Percentiles rank a stretch among this genome's conserved stretches.
phyloP scores from a whole-genome alignment of 768 basidiomycete species.

The Neoboletus magnificus region DNA sequence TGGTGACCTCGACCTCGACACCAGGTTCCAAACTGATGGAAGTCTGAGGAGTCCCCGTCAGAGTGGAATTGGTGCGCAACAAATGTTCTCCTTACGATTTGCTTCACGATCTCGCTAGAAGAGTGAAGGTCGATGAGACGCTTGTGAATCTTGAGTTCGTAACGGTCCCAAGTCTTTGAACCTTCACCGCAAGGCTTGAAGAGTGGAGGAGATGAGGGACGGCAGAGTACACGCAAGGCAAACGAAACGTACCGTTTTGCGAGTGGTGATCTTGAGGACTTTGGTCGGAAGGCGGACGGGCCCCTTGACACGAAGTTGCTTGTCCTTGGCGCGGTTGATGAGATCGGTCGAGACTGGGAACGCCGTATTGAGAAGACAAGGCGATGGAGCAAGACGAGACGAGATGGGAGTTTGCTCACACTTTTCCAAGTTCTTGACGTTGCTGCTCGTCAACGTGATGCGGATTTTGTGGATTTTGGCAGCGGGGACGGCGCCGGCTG shows the following conservation, averaged over 20 bases:
- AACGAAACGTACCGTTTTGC: slow-evolving; percentile 78
- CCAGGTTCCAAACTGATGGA: slow-evolving; percentile 98
- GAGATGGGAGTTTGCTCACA: slow-evolving; percentile 54
- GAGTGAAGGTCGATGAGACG: slow-evolving; percentile 98
- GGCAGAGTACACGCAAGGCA: not conserved
- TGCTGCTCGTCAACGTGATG: slow-evolving; percentile 97
- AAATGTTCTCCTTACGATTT: slow-evolving; percentile 72
- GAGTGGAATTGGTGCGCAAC: not conserved
- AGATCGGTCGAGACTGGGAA: slow-evolving; percentile 85
- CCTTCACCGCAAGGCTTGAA: slow-evolving; percentile 98
- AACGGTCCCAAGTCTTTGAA: slow-evolving; percentile 99
- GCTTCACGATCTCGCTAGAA: slow-evolving; percentile 98
- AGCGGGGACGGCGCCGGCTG: slow-evolving; percentile 80
- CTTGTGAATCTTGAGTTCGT: slow-evolving; percentile 99
- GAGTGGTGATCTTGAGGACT: slow-evolving; percentile 97
- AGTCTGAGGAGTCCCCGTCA: slow-evolving; percentile 52
- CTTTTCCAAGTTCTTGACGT: slow-evolving; percentile 98
- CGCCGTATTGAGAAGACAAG: not conserved
- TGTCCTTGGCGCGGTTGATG: slow-evolving; percentile 99
- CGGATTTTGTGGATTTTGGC: slow-evolving; percentile 99
- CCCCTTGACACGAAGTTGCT: slow-evolving; percentile 98
- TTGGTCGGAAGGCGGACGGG: slow-evolving; percentile 99
- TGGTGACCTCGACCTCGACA: slow-evolving; percentile 98
- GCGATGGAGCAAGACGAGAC: not conserved
- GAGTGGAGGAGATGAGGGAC: not conserved